A percentile compares a stretch with the other conserved stretches of the same genome.
Conservation (phyloP, 768 basidiomycete species). For the Lactarius psammicola region DNA sequence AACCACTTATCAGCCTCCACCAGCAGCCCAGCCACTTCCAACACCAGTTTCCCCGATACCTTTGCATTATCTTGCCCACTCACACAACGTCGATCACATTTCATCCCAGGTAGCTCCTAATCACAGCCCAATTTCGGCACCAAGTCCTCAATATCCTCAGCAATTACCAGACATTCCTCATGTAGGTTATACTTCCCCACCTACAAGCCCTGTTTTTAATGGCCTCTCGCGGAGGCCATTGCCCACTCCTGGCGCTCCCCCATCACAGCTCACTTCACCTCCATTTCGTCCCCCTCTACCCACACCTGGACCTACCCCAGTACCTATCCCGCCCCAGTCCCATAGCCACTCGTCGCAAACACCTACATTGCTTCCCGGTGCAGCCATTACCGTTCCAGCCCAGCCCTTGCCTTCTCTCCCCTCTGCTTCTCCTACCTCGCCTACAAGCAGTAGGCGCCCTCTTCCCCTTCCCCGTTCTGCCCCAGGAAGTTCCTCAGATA, state of each 20-base stretch:
- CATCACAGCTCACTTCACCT: slow-evolving; percentile 9
- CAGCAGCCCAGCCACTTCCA: slow-evolving; percentile 7
- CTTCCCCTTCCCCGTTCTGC: slow-evolving; percentile 25
- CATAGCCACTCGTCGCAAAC: slow-evolving; percentile 2
- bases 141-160: slow-evolving; percentile 29
- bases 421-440: slow-evolving; percentile 25
- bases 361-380: slow-evolving; percentile 9
- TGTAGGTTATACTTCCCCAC: slow-evolving; percentile 14
- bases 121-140: slow-evolving; percentile 23
- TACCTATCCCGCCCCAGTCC: slow-evolving; percentile 15
- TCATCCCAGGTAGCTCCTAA: slow-evolving; percentile 5
- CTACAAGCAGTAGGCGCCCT: slow-evolving; percentile 21
- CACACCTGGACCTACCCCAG: slow-evolving; percentile 28
- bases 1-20: not conserved
- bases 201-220: slow-evolving; percentile 25
- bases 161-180: slow-evolving; percentile 16
- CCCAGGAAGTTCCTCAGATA: not conserved
- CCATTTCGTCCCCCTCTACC: slow-evolving; percentile 26
- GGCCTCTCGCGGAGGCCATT: slow-evolving; percentile 26
- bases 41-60: slow-evolving; percentile 14
- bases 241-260: slow-evolving; percentile 28
- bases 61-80: slow-evolving; percentile 14
- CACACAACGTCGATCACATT: slow-evolving; percentile 4
- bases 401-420: slow-evolving; percentile 14
- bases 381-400: slow-evolving; percentile 1